A percentile compares a stretch with the other conserved stretches of the same genome.
Evolutionary conservation across 768 basidiomycete genomes (phyloP).

Genomic region (Neoboletus magnificus): DNA sequence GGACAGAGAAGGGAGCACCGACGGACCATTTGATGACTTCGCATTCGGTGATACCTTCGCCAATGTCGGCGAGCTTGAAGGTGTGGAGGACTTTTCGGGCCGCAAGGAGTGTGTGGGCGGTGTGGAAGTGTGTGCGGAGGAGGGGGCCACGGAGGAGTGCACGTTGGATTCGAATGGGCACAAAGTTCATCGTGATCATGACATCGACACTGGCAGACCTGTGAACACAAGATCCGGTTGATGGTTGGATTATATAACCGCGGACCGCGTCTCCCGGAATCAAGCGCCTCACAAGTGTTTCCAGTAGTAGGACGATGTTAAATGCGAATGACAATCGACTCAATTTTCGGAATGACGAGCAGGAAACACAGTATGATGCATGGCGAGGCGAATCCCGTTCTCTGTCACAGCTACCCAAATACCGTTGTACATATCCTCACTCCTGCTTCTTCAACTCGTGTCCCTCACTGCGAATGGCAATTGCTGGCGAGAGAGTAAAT

Average conservation of each 20-base stretch:
- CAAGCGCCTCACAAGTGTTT: no score
- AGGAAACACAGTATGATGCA: no score
- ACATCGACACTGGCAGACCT: not conserved
- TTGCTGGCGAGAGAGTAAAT: no score
- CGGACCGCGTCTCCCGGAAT: no score
- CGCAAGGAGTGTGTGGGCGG: constrained; percentile 28
- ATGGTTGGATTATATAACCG: not conserved
- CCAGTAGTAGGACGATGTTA: no score
- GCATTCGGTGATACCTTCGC: constrained; percentile 89
- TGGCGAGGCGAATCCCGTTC: no score
- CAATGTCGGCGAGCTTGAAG: constrained; percentile 83
- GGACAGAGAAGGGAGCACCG: not conserved
- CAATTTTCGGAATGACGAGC: no score
- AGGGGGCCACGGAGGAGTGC: constrained; percentile 25
- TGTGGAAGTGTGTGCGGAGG: constrained; percentile 37
- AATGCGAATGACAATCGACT: no score
- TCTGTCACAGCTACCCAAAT: no score
- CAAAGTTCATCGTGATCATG: constrained; percentile 2
- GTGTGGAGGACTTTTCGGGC: constrained; percentile 44
- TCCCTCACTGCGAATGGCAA: no score
- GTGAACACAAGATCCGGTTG: not conserved
- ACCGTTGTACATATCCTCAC: no score
- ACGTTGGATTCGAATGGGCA: constrained; percentile 16
- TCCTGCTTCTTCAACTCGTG: no score
- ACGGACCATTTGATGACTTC: constrained; percentile 84